Percentiles rank a stretch among this genome's conserved stretches.
These are phyloP conservation scores for Cryptococcus sp. DNA, from an alignment of 1,284 basidiomycete genomes.

Conservation along the genomic window DNA sequence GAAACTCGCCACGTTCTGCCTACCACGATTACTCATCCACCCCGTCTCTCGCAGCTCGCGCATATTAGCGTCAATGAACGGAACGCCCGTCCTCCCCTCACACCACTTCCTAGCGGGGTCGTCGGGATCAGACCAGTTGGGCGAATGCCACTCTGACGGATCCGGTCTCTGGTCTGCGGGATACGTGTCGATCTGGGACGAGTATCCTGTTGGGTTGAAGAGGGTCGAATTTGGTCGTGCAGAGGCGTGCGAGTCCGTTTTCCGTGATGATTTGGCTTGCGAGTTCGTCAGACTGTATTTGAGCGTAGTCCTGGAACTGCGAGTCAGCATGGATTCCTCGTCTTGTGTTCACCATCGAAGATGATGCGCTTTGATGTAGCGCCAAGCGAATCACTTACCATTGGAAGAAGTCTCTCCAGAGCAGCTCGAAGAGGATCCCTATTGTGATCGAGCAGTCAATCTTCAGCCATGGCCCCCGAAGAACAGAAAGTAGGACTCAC, in stretches of 20 bases:
- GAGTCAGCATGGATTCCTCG: too few relatives aligned
- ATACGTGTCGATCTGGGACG: conserved; percentile 46
- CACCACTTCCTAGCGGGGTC: conserved; percentile 53
- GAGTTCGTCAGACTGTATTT: conserved; percentile 22
- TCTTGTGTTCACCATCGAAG: too few relatives aligned
- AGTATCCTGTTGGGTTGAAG: conserved; percentile 56
- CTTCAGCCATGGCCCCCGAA: background rate
- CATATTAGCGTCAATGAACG: conserved; percentile 62
- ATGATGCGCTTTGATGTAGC: too few relatives aligned
- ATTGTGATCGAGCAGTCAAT: conserved; percentile 9
- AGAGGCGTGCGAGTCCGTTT: conserved; percentile 13
- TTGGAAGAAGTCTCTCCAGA: conserved; percentile 62
- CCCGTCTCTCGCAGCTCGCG: conserved; percentile 58
- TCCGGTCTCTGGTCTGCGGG: conserved; percentile 25
- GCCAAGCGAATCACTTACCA: conserved; percentile 22
- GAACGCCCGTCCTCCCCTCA: conserved; percentile 59
- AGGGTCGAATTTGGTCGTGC: conserved; percentile 37
- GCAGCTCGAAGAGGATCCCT: conserved; percentile 58
- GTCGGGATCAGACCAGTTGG: conserved; percentile 32
- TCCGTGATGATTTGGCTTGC: background rate
- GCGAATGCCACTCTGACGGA: conserved; percentile 29
- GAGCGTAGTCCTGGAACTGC: conserved; percentile 20
- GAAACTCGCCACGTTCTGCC: conserved; percentile 63
- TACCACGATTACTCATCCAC: conserved; percentile 62
- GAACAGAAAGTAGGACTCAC: conserved; percentile 22